Base-by-base conservation (phyloP, 108 stramenopile genomes). In the Cyclostephanos tholiformis region DNA sequence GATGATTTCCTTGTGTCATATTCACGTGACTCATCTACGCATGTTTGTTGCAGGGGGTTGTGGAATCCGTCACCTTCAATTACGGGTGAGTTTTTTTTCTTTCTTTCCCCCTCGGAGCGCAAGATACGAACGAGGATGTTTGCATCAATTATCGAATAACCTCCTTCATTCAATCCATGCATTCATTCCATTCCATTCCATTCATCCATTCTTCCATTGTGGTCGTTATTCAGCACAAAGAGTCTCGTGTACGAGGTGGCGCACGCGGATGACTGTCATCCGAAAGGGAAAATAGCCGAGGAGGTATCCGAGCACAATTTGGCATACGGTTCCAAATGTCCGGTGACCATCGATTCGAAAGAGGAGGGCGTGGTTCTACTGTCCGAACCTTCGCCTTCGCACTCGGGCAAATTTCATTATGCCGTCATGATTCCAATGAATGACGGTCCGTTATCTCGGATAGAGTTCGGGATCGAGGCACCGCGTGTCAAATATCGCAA, bases 321-420 rank as follows among this genome's bases (percentile, higher is more conserved):
- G 62, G 62, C 62, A 13, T 63, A 63, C 29, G 62, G 39, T 22
- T 35, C 62, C 36, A 38, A 63, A 25, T 63, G 62, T 43, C 62
- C 62, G 2, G 62, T 63, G 19, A 63, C 62, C 20, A 43, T 63
- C 6, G 62, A 63, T 38, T 38, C 11, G 27, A 22, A 63, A 29
- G 62, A 43, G 13, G 62, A 63, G 35, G 62, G 62, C 10, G 35
- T 35, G 4, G 29, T 63, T 23, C 13, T 63, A 22, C 35, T 63
- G 0, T 63, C 22, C 62, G 62, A 63, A 35, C 62, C 16, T 38
- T 25, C 53, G 26, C 26, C 53, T 55, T 26, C 53, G 26, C 30
- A 63, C 20, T 17, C 62, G 23, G 23, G 39, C 0, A 63, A 23
- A 63, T 35, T 63, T 43, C n/a, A 19, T 20, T 63, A 63, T 6